phyloP scores from a whole-genome alignment of 1,284 basidiomycete genomes.

The Ustilago vetiveriae region DNA sequence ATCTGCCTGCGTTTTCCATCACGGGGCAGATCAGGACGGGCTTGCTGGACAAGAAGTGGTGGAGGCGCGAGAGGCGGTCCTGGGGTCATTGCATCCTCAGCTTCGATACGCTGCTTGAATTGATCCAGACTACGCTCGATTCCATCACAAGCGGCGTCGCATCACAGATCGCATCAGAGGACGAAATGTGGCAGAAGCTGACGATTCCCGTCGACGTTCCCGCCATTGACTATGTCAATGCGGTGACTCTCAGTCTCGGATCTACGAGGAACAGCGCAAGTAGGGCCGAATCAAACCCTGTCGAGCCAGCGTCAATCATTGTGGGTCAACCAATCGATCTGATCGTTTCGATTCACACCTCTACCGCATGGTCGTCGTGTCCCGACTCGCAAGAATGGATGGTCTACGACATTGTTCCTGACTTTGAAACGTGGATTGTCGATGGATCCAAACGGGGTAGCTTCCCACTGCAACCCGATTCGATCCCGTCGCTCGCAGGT shows the following conservation, averaged over 20 bases:
- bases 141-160: neutral
- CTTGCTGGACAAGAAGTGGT: conserved; percentile 21
- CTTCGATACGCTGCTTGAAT: neutral
- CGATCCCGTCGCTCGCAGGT: neutral
- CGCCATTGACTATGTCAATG: conserved; percentile 39
- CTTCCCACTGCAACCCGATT: conserved; percentile 5
- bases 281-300: neutral
- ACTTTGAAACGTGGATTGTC: conserved; percentile 59
- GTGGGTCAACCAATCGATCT: conserved; percentile 44
- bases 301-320: conserved; percentile 12
- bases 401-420: conserved; percentile 53
- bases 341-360: conserved; percentile 25
- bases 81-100: conserved; percentile 15
- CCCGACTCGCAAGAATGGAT: conserved; percentile 15
- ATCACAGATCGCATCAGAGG: neutral
- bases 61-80: conserved; percentile 13
- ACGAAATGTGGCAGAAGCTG: conserved; percentile 38
- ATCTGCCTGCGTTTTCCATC: conserved; percentile 39
- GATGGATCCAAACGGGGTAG: conserved; percentile 50
- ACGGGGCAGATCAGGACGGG: conserved; percentile 26
- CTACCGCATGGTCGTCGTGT: conserved; percentile 18
- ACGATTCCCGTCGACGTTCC: conserved; percentile 57
- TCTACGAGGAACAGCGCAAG: no score
- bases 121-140: conserved; percentile 6
- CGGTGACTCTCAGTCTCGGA: conserved; percentile 25